phyloP scores from a whole-genome alignment of 2,329 filamentous ascomycete genomes.

The Cordyceps militaris region DNA sequence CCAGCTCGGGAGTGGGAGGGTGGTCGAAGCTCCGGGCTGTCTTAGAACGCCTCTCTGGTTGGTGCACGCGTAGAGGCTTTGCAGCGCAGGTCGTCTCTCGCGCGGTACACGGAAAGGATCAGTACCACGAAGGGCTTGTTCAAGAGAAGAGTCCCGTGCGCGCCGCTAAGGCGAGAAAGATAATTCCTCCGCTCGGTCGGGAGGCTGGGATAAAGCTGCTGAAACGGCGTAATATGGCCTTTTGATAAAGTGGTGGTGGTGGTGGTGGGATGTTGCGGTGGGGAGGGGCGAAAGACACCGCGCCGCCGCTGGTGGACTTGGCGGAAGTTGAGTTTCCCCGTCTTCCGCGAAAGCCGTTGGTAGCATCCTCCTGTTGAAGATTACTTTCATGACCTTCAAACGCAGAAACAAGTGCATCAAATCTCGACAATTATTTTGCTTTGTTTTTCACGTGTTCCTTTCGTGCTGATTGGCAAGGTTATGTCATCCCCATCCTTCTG shows the following conservation, averaged over 20 bases:
- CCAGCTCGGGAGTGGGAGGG: not conserved
- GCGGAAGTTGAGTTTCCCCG: constrained; percentile 13
- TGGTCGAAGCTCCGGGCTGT: not conserved
- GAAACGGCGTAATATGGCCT: constrained; percentile 8
- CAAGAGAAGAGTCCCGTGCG: not conserved
- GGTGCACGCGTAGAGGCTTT: constrained; percentile 3
- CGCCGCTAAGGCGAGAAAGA: not conserved
- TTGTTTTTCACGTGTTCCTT: not conserved
- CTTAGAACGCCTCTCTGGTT: not conserved
- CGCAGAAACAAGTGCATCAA: not conserved
- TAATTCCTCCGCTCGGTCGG: not conserved
- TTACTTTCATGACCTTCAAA: not conserved
- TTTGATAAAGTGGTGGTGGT: constrained; percentile 8
- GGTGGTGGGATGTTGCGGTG: constrained; percentile 14
- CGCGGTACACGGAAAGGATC: not conserved
- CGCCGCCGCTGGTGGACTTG: constrained; percentile 1
- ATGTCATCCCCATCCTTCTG: not conserved
- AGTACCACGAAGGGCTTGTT: not conserved
- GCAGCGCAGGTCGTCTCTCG: constrained; percentile 9
- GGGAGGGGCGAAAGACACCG: constrained; percentile 12
- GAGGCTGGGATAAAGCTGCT: constrained; percentile 11
- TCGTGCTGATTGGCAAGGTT: not conserved
- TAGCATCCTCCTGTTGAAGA: not conserved
- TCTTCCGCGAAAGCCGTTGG: not conserved
- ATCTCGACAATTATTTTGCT: not conserved